phyloP scores from a whole-genome alignment of 441 rosid species.

The Pelargonium cotyledonis region DNA sequence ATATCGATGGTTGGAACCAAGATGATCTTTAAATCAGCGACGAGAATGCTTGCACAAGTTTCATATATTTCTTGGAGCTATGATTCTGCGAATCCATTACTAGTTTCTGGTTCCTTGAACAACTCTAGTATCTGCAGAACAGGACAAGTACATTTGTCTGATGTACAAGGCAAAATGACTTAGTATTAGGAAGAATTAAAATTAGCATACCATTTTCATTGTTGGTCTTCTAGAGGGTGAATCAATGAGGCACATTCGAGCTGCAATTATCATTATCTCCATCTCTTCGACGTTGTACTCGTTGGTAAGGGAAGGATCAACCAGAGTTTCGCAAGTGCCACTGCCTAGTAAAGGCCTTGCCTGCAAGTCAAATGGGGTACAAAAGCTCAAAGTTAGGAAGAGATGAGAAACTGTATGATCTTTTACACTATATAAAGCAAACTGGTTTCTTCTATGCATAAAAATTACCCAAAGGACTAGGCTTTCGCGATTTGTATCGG shows the following conservation, averaged over 20 bases:
- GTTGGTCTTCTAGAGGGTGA: conserved; percentile 36
- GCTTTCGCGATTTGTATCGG: conserved; percentile 29
- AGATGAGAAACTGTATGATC: background rate
- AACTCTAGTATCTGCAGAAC: conserved; percentile 29
- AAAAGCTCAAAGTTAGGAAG: background rate
- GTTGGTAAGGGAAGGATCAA: conserved; percentile 28
- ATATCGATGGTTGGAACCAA: too few species aligned
- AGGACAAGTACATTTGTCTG: background rate
- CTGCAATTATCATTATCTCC: conserved; percentile 30
- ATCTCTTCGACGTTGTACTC: conserved; percentile 35
- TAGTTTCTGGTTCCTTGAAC: conserved; percentile 31
- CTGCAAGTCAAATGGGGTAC: conserved; percentile 21
- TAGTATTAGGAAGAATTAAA: background rate
- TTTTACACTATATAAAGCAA: background rate
- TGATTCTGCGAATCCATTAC: conserved; percentile 17
- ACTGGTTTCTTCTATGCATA: background rate
- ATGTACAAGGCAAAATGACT: background rate
- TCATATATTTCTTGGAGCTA: background rate
- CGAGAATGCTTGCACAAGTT: background rate
- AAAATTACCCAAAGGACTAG: conserved; percentile 34
- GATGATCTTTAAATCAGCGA: background rate
- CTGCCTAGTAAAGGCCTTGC: conserved; percentile 28
- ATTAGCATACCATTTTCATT: conserved; percentile 27
- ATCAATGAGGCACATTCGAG: conserved; percentile 34
- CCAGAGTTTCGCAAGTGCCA: conserved; percentile 23